Base-by-base conservation (phyloP, 208 protist genomes). In the Trypanosoma platydactyli region DNA sequence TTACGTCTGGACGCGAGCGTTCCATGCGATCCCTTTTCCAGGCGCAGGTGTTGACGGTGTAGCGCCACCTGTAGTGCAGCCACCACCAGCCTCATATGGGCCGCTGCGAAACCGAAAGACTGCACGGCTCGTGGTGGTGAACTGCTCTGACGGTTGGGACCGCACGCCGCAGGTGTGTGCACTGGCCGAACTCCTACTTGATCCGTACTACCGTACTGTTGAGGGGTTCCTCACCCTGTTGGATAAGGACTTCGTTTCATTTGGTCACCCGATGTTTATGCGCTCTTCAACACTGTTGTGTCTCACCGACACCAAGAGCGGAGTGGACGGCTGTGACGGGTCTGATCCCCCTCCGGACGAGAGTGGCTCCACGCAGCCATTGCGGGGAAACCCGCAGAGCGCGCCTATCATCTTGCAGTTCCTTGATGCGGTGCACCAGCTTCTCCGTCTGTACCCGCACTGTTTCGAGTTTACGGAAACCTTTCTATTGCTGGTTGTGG, bases 131-230 rank as follows among this genome's bases (percentile, higher is more conserved):
- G 63, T 83, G 20, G 27, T 83, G 6, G 53, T 83, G 5, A 73
- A 86, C 46, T 86, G 80, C 42, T 74, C 79, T 40, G 97, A 99
- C 68, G 98, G 98, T 0, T 99, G 97, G 97, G 98, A 99, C 76
- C 63, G 98, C 41, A 99, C 97, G 3, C 51, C 94, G 20, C 92
- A 98, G 70, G 50, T 98, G 9, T 72, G 62, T 27, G 71, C 90
- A 0, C 71, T 99, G 0, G 55, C 93, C 11, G 68, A 96, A 73
- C 16, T 99, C 22, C 60, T 98, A 13, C 60, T 99, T 2, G 97
- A 99, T 70, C 86, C 93, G 3, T 97, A 89, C 76, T 99, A 97
- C 68, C 71, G 75, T 20, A 94, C 86, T 4, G 72, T 94, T 22
- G 49, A 65, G 22, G 95, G 95, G 25, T 97, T 98, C 64, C 27